Percentiles rank a stretch among this genome's conserved stretches.
Conservation (phyloP, 2,329 filamentous ascomycete genomes). For the Ampelomyces quisqualis region DNA sequence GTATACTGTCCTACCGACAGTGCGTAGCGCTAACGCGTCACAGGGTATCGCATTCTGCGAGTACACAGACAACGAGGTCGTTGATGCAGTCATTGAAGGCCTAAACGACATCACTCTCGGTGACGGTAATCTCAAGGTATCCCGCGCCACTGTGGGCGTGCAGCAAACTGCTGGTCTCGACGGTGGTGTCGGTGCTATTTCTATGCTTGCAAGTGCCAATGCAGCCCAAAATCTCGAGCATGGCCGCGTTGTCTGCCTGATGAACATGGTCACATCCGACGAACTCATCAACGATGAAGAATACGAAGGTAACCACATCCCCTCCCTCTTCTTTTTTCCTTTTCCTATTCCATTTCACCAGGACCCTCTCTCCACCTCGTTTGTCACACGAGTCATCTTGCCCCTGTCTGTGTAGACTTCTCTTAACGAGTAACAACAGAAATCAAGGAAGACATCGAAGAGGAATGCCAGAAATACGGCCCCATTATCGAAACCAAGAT, state of each 20-base stretch:
- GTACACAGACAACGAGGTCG: conserved; percentile 75
- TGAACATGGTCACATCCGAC: conserved; percentile 98
- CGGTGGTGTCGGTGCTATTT: conserved; percentile 97
- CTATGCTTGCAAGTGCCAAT: conserved; percentile 89
- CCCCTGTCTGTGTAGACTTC: no score
- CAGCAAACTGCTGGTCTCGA: conserved; percentile 91
- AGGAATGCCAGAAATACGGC: conserved; percentile 92
- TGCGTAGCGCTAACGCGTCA: conserved; percentile 13
- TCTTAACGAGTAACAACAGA: conserved; percentile 57
- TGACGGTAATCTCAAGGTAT: conserved; percentile 80
- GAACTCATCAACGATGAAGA: conserved; percentile 93
- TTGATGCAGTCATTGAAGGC: conserved; percentile 83
- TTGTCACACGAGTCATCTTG: no score
- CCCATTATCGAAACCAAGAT: conserved; percentile 86
- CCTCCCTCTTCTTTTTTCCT: neutral
- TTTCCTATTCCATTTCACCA: no score
- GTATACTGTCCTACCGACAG: conserved; percentile 34
- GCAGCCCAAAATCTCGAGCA: conserved; percentile 71
- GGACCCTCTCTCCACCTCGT: no score
- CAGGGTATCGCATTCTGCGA: conserved; percentile 97
- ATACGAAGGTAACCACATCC: conserved; percentile 71
- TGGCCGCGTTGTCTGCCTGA: conserved; percentile 81
- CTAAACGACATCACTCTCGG: conserved; percentile 92
- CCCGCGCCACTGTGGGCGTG: conserved; percentile 86
- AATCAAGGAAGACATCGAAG: conserved; percentile 91